These are phyloP conservation scores for Saturnispora zaruensis DNA, from an alignment of 805 yeast species.

Conservation along the genomic window DNA sequence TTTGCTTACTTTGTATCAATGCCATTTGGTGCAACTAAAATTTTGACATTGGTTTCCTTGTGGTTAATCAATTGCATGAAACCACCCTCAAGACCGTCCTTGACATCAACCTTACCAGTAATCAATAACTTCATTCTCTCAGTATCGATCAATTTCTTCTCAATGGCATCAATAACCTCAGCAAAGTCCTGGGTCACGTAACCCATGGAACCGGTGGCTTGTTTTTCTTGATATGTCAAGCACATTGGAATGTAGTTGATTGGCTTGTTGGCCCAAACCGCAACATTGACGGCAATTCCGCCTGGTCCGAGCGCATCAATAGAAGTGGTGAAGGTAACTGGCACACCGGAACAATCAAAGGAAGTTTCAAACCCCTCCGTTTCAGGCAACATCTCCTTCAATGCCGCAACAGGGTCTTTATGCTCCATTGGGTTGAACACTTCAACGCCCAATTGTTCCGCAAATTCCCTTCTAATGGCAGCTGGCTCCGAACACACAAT, in stretches of 20 bases:
- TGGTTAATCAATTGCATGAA: slow-evolving; percentile 41
- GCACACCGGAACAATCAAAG: slow-evolving; percentile 49
- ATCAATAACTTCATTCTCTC: slow-evolving; percentile 40
- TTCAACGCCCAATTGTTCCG: slow-evolving; percentile 40
- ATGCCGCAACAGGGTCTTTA: slow-evolving; percentile 30
- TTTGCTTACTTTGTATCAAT: slow-evolving; percentile 12
- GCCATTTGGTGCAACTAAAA: slow-evolving; percentile 41
- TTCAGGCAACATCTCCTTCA: slow-evolving; percentile 32
- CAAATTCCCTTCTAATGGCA: slow-evolving; percentile 50
- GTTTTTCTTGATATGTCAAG: slow-evolving; percentile 46
- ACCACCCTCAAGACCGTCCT: slow-evolving; percentile 47
- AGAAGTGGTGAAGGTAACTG: slow-evolving; percentile 44
- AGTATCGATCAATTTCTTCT: slow-evolving; percentile 36
- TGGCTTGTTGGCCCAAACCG: slow-evolving; percentile 52
- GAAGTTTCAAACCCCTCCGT: slow-evolving; percentile 40
- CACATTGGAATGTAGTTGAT: slow-evolving; percentile 48
- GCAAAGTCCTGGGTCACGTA: slow-evolving; percentile 49
- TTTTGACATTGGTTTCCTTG: slow-evolving; percentile 48
- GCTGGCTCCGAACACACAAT: slow-evolving; percentile 60
- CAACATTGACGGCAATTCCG: slow-evolving; percentile 56
- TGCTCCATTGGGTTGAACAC: slow-evolving; percentile 42
- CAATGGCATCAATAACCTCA: slow-evolving; percentile 45
- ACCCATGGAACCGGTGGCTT: slow-evolving; percentile 53
- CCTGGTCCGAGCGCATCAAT: slow-evolving; percentile 41
- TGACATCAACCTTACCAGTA: slow-evolving; percentile 43